Evolutionary conservation across 192 early-diverging fungal genomes (phyloP), one percentile per base, ranked within the genome.

Genomic region (Diversispora eburnea): DNA sequence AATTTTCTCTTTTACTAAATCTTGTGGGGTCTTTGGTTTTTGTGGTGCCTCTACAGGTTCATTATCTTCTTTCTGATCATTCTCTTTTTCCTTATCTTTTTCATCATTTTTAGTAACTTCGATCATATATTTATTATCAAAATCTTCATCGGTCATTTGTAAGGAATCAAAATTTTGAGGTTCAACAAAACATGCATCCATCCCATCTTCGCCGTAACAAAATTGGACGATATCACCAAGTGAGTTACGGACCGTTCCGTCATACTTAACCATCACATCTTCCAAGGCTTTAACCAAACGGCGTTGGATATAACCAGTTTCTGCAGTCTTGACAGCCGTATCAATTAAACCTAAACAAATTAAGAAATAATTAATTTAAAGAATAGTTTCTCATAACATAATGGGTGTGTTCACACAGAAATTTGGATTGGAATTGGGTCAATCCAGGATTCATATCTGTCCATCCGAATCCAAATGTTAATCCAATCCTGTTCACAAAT

Each of bases 321-420:
- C 96, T n/a, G 97, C 96, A 17, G 96, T 95, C 84, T 99, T 98
- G 72, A 99, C 96, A 76, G 97, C 97, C 33, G 97, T 99, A 83
- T 99, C 97, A 77, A 97, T 98, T 80, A 99, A 82, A 84, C 97
- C 89, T 82, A 58, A 33, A 33, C 25, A 33, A 33, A 33, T 17
- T 48, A 22, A 9, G 54, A 68, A 62, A 51, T 51, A 67, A 49
- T 49, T 20, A 3, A 68, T 61, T 22, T 15, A n/a, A n/a, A n/a
- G n/a, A n/a, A n/a, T n/a, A 19, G 19, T 13, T 43, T 45, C 25
- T 22, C 19, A 15, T 39, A 10, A 13, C 8, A 45, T 12, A 67
- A 19, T 33, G 25, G 25, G 2, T 33, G 25, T 33, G 25, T 33
- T 33, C 25, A 33, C 25, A n/a, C n/a, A n/a, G n/a, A n/a, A n/a